These are phyloP conservation scores for Epichloe uncinata DNA, from an alignment of 2,329 filamentous ascomycete genomes.

Conservation along the genomic window DNA sequence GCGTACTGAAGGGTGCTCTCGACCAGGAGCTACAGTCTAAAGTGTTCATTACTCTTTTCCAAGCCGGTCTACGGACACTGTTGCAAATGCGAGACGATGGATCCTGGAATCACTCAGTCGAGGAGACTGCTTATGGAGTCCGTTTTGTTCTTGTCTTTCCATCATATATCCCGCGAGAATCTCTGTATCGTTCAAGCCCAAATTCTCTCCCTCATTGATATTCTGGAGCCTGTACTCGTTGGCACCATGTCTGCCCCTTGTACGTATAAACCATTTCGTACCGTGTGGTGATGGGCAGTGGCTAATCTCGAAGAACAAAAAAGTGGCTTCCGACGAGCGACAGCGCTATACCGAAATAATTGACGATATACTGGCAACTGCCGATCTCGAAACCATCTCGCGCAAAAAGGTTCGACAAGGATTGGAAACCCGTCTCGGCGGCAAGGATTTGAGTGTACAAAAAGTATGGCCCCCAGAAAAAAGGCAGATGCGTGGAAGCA, in stretches of 20 bases:
- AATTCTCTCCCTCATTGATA: no score
- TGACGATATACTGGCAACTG: slow-evolving; percentile 43
- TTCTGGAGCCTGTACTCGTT: no score
- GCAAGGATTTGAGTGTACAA: slow-evolving; percentile 44
- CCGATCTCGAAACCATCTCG: slow-evolving; percentile 49
- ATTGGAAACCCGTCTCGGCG: slow-evolving; percentile 39
- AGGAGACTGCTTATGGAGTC: slow-evolving; percentile 7
- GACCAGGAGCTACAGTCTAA: background rate
- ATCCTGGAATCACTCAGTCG: slow-evolving; percentile 7
- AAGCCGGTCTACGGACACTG: slow-evolving; percentile 5
- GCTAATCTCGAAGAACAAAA: background rate
- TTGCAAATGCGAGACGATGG: slow-evolving; percentile 6
- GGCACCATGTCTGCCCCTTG: no score
- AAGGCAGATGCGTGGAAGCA: no score
- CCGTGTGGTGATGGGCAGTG: no score
- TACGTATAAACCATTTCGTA: no score
- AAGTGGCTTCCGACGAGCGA: slow-evolving; percentile 38
- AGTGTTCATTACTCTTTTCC: slow-evolving; percentile 5
- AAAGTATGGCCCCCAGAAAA: slow-evolving; percentile 27
- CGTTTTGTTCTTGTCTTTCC: no score
- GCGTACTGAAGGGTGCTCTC: background rate
- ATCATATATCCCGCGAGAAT: no score
- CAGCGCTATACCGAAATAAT: slow-evolving; percentile 43
- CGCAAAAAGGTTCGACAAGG: slow-evolving; percentile 48
- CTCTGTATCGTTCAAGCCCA: no score